Percentiles rank a stretch among this genome's conserved stretches.
These are phyloP conservation scores for Epichloe coenophiala DNA, from an alignment of 2,329 filamentous ascomycete genomes.

Conservation along the genomic window DNA sequence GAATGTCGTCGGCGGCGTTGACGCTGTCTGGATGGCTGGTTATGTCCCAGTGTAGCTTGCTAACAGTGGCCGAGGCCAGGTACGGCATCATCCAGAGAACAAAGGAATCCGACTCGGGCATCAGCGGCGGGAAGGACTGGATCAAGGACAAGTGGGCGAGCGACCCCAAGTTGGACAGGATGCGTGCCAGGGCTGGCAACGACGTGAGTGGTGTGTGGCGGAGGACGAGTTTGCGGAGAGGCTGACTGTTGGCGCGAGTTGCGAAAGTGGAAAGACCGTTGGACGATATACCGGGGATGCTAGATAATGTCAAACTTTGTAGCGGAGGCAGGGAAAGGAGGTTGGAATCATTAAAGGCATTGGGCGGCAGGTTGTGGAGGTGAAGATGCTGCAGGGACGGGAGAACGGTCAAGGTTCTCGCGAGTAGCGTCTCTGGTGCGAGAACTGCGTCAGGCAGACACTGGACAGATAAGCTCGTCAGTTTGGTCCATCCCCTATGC, in stretches of 20 bases:
- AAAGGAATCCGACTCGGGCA: conserved; percentile 39
- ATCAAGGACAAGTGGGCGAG: conserved; percentile 40
- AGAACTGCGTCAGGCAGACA: conserved; percentile 42
- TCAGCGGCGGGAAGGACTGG: conserved; percentile 39
- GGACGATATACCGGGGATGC: conserved; percentile 42
- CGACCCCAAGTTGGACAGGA: conserved; percentile 39
- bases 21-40: conserved; percentile 31
- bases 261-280: conserved; percentile 44
- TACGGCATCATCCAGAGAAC: conserved; percentile 50
- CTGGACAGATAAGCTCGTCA: conserved; percentile 44
- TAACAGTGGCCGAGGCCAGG: conserved; percentile 40
- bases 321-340: conserved; percentile 42
- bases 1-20: conserved; percentile 43
- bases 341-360: conserved; percentile 42
- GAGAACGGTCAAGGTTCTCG: conserved; percentile 34
- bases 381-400: conserved; percentile 45
- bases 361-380: conserved; percentile 40
- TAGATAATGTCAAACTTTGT: conserved; percentile 39
- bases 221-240: conserved; percentile 37
- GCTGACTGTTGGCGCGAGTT: conserved; percentile 30
- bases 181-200: conserved; percentile 42
- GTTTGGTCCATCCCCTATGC: conserved; percentile 41
- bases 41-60: conserved; percentile 51
- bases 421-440: conserved; percentile 37
- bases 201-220: conserved; percentile 43